Base-by-base conservation (phyloP, 2,329 filamentous ascomycete genomes). In the Beauveria varroae region DNA sequence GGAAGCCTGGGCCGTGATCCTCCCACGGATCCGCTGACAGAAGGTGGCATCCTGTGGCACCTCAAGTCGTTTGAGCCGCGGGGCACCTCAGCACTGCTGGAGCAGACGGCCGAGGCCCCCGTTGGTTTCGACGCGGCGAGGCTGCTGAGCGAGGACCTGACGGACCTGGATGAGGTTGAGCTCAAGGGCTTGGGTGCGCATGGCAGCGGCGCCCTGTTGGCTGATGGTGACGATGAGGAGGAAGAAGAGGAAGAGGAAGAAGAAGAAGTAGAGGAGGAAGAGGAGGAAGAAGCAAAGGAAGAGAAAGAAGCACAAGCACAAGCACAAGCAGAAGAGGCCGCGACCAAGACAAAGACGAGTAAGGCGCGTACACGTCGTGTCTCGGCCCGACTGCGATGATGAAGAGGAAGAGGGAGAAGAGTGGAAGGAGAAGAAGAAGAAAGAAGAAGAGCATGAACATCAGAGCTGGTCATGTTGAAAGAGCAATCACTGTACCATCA, bases 81-180 rank as follows among this genome's bases (percentile, higher is more conserved):
- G 58, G 93, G 92, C 61, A 96, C 91, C 0, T 93, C 88, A 0
- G 84, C 93, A 10, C 79, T 90, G 60, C 88, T 88, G 65, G 89
- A 93, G 73, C 81, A 86, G 65, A 80, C 46, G 28, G 24, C 40
- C 28, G 26, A n/a, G 26, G 43, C 9, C 18, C 46, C 22, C 3
- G 46, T 16, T 7, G 57, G 57, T 12, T 82, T 87, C 40, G 89
- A 93, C 60, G 85, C 89, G 1, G 75, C 80, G 41, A 77, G 82
- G 30, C 79, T 77, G 67, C 86, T 93, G 73, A 96, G 90, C 68
- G 93, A 96, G 73, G 90, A 93, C 67, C 80, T 97, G 24, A 96
- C 90, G 61, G 93, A 97, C 70, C 86, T 97, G 71, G 93, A 96
- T 68, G 93, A 97, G 65, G 92, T 96, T 57, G 91, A 93, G 74